Percentiles rank a stretch among this genome's conserved stretches.
These are phyloP conservation scores for Thielaviopsis populi DNA, from an alignment of 2,329 filamentous ascomycete genomes.

Conservation along the genomic window DNA sequence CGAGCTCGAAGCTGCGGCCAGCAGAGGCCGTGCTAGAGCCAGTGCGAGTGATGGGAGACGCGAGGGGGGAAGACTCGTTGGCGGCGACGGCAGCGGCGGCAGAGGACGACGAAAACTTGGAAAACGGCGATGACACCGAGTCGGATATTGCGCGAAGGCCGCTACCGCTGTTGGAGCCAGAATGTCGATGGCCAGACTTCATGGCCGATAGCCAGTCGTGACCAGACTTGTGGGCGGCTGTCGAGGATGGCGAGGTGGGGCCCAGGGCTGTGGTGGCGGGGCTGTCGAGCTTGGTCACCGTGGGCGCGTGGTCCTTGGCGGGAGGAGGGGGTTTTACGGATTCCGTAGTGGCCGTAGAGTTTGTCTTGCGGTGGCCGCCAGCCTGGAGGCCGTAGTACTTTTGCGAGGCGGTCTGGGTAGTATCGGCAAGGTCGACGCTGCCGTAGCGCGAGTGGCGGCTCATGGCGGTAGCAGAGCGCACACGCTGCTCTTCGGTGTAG, in stretches of 20 bases:
- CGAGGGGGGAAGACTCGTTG: conserved; percentile 35
- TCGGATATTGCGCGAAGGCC: conserved; percentile 72
- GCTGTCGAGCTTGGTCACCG: conserved; percentile 46
- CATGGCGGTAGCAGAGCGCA: conserved; percentile 48
- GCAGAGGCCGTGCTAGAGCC: conserved; percentile 57
- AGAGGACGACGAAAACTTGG: conserved; percentile 34
- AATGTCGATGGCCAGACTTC: conserved; percentile 29
- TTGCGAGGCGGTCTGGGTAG: conserved; percentile 43
- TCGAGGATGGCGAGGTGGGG: conserved; percentile 32
- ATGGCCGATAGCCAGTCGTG: conserved; percentile 40
- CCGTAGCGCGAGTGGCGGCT: conserved; percentile 64
- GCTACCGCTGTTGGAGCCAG: conserved; percentile 23
- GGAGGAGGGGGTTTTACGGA: conserved; percentile 36
- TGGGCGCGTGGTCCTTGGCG: conserved; percentile 41
- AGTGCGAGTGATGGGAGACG: conserved; percentile 51
- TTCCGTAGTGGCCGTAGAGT: conserved; percentile 43
- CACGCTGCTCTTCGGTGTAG: conserved; percentile 57
- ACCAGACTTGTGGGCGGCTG: conserved; percentile 31
- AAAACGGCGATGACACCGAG: conserved; percentile 24
- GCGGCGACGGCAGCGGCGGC: conserved; percentile 30
- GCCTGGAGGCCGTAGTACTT: conserved; percentile 49
- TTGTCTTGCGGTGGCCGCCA: conserved; percentile 39
- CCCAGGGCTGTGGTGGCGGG: conserved; percentile 24
- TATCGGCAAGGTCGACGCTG: conserved; percentile 56
- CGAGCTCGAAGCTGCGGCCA: conserved; percentile 60